Base-by-base conservation (phyloP, 2,329 filamentous ascomycete species). In the Aspergillus quadrilineatus region DNA sequence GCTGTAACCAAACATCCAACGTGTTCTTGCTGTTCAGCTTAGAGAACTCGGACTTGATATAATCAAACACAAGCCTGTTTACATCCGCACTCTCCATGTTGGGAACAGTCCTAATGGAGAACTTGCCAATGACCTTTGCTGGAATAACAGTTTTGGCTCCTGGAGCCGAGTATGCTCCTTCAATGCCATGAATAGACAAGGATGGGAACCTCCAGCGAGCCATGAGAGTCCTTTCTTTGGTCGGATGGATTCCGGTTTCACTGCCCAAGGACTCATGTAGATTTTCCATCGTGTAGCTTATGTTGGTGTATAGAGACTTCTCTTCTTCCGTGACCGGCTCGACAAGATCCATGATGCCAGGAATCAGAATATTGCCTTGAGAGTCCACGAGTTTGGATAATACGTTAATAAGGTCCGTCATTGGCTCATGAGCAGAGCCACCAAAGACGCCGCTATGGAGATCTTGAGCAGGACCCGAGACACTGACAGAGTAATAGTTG, bases 71-170 rank as follows among this genome's bases (percentile, higher is more conserved):
- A 44, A 88, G 82, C 71, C 86, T 83, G 78, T 96, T 95, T 69
- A 96, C 95, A 70, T 88, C 85, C 55, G 91, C 87, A 66, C 91
- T 91, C 73, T 97, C 89, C 94, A 99, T 99, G 79, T 99, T 86
- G 52, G 94, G 94, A 22, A 99, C 94, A 36, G 92, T 97, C 65
- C 94, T 88, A 78, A 99, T 97, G 50, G 90, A 96, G 82, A 99
- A 99, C 80, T 99, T 99, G 77, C 94, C 94, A 69, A 88, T 89
- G 56, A 99, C 94, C 82, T 97, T 97, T 69, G 94, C 93, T 3
- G 94, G 94, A 67, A 99, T 99, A 68, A 99, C 94, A 1, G 94
- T 99, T 85, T 99, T 99, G 56, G 92, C 94, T 46, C 94, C 94
- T 5, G 92, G 89, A 1, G 89, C 88, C 44, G 89, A 93, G 80